Evolutionary conservation across 1,284 basidiomycete genomes (phyloP), one percentile per base, ranked within the genome.

Genomic region (Cryptococcus jaspeensis): DNA sequence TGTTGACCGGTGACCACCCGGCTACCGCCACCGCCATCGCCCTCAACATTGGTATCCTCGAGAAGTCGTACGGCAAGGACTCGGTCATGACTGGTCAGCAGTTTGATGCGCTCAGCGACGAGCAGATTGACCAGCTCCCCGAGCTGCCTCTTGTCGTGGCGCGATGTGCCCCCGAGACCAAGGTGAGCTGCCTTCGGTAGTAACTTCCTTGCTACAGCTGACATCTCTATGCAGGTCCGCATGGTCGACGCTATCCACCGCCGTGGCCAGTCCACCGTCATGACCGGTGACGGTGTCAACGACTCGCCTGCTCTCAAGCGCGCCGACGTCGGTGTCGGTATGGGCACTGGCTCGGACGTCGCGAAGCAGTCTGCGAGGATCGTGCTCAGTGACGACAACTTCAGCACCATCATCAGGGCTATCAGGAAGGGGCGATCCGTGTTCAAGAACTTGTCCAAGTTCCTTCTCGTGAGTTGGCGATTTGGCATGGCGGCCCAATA

Each of bases 341-440:
- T 89, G 86, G 87, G 86, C 38, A 83, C 81, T 6, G 86, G 86
- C n/a, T 83, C 83, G 7, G 86, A 88, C 63, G 86, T 88, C 28
- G 86, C 87, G 40, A 81, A 81, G 69, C 79, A 80, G 56, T 79
- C 80, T 6, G 80, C 84, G 16, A 84, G 86, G 69, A 78, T 88
- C 48, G 85, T 88, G 0, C 77, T 88, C 50, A 83, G 84, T 35
- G 85, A 87, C 68, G 85, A 88, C 77, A 87, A 88, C 77, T 88
- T 88, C 70, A 83, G 84, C 41, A 84, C 84, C 22, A 87, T 88
- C 64, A 82, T 83, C 20, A 81, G 83, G 55, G 87, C 86, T 11
- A 83, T 88, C 62, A 78, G 82, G 58, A 85, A 87, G 68, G 87
- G 87, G 23, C 82, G 86, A 51, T 78, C 79, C 66, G 76, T 82